Base-by-base conservation (phyloP, 305 asterid species). In the Fraxinus albicans region DNA sequence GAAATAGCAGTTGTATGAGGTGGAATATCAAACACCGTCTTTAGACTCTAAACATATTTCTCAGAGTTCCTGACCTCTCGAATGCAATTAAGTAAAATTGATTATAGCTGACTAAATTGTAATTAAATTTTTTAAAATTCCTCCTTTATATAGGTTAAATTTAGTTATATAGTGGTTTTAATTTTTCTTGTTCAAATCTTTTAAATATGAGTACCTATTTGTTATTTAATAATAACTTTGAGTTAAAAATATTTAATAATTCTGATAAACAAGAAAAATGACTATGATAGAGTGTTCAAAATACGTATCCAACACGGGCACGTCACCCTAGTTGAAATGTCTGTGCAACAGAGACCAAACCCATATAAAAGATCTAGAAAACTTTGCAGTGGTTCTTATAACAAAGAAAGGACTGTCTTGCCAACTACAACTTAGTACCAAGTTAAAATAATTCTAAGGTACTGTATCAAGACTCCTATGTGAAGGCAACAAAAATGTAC, bases 401-500 rank as follows among this genome's bases (percentile, higher is more conserved):
- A 31, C 78, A 38, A 58, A 63, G 70, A 19, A 63, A 72, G 76
- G 65, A 38, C 75, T 50, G 23, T 36, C 19, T 42, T n/a, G 65
- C 38, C 77, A 75, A 69, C 42, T 35, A 76, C 65, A 75, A 36
- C 70, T 69, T n/a, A 27, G 77, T 13, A 29, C 33, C 73, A 55
- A 70, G 42, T 67, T 15, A 73, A 15, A 58, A 13, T 65, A 72
- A 77, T 78, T 25, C 25, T 8, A 65, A 55, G 8, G 75, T 65
- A 77, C 77, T 60, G 77, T 82, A 80, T 80, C 34, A 76, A 34
- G 67, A 86, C 80, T 31, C 83, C 85, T 60, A 70, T 33, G 65
- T 33, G 65, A 53, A 38, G 80, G 72, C 31, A 67, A 42, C 77
- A 73, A 17, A 73, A 35, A 23, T 73, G 77, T n/a, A 33, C 29